Conservation (phyloP, 805 yeast genomes). For the Saccharomyces mikatae region DNA sequence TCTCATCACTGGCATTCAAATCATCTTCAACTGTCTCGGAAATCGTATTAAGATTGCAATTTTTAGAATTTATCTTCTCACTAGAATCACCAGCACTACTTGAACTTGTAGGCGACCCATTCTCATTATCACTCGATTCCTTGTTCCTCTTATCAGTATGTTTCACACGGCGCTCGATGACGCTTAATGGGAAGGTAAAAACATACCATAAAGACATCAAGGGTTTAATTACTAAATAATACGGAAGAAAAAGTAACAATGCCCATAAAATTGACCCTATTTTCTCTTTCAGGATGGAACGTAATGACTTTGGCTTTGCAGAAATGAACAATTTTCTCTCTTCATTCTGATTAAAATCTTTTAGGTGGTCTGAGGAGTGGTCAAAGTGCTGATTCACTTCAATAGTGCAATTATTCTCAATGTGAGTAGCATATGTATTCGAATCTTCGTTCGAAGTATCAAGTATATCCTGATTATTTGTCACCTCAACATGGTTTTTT, state of each 20-base stretch:
- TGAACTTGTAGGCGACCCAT: background rate
- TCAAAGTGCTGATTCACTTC: background rate
- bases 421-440: background rate
- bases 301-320: background rate
- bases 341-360: background rate
- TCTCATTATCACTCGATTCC: background rate
- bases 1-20: constrained; percentile 23
- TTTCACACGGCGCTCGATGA: constrained; percentile 26
- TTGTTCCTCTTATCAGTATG: background rate
- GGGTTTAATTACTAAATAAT: constrained; percentile 46
- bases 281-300: background rate
- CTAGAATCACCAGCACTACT: background rate
- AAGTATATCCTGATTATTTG: background rate
- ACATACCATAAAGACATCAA: constrained; percentile 40
- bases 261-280: constrained; percentile 15
- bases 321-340: background rate
- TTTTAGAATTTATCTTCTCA: background rate
- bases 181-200: constrained; percentile 48
- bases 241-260: constrained; percentile 41
- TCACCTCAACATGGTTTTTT: background rate
- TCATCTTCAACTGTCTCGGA: constrained; percentile 22
- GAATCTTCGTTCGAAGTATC: background rate
- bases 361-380: background rate
- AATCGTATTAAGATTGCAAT: background rate
- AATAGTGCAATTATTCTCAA: background rate